These are phyloP conservation scores for Dioscorea cayenensis DNA, from an alignment of 116 monocot species.

Conservation along the genomic window DNA sequence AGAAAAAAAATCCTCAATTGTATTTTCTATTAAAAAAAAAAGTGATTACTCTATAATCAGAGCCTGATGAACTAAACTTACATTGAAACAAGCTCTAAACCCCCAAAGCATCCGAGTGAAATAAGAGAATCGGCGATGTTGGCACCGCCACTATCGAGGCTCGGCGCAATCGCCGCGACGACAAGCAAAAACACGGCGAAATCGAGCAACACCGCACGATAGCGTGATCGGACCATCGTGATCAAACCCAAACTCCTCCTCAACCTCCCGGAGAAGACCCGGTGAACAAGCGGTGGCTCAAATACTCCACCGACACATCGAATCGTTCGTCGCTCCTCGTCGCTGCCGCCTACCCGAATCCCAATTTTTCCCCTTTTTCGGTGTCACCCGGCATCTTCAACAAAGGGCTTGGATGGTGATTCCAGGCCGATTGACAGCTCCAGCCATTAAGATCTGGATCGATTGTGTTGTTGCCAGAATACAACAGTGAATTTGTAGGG, in stretches of 20 bases:
- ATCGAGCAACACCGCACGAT: not conserved
- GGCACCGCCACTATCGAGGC: not conserved
- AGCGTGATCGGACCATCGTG: not conserved
- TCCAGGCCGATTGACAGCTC: not conserved
- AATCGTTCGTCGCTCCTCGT: slow-evolving; percentile 1
- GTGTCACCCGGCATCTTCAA: not conserved
- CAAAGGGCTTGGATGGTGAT: not conserved
- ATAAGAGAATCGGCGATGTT: not conserved
- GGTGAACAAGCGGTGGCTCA: not conserved
- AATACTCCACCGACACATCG: not conserved
- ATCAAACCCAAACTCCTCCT: not conserved
- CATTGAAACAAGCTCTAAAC: not conserved
- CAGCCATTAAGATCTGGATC: not conserved
- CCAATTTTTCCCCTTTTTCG: not conserved
- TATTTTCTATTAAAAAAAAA: too few species aligned
- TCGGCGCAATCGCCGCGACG: not conserved
- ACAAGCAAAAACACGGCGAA: not conserved
- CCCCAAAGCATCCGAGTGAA: not conserved
- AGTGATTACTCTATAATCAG: too few species aligned
- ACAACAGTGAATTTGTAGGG: too few species aligned
- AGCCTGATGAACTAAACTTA: too few species aligned
- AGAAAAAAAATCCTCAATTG: too few species aligned
- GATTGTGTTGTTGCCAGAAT: too few species aligned
- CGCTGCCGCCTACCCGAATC: not conserved
- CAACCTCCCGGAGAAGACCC: not conserved